A percentile compares a stretch with the other conserved stretches of the same genome.
These are phyloP conservation scores for Conringia planisiliqua DNA, from an alignment of 345 rosid species.

Conservation along the genomic window DNA sequence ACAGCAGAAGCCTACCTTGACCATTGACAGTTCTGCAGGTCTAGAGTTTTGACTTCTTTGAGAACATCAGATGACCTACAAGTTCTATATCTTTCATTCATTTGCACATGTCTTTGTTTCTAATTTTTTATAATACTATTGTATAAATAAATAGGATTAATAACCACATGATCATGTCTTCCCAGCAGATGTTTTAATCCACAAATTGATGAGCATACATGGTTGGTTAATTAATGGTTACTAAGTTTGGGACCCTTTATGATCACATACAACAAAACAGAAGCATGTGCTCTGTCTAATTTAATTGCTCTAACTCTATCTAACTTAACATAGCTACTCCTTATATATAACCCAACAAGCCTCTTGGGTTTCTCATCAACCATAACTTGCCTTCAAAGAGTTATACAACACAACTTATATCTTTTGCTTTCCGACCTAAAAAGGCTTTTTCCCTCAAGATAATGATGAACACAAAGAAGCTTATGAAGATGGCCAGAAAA, in stretches of 20 bases:
- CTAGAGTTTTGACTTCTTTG: too few species aligned
- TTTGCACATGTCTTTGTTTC: too few species aligned
- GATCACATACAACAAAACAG: conserved; percentile 3
- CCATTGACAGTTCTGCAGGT: too few species aligned
- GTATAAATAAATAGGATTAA: too few species aligned
- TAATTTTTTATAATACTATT: too few species aligned
- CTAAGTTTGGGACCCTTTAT: conserved; percentile 1
- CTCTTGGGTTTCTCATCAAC: background rate
- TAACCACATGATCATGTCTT: conserved; percentile 8
- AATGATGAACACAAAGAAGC: background rate
- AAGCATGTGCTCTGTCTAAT: conserved; percentile 6
- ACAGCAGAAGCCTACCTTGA: too few species aligned
- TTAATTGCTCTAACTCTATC: background rate
- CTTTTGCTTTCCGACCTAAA: background rate
- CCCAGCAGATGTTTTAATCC: background rate
- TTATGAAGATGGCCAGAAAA: conserved; percentile 24
- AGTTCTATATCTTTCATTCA: background rate
- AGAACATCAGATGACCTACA: background rate
- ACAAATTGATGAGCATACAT: background rate
- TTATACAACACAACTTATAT: background rate
- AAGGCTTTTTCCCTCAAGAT: background rate
- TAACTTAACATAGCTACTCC: background rate
- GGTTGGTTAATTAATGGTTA: background rate
- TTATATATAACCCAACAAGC: background rate
- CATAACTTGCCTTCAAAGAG: background rate